These are phyloP conservation scores for Populus alba DNA, from an alignment of 345 rosid genomes.

Conservation along the genomic window DNA sequence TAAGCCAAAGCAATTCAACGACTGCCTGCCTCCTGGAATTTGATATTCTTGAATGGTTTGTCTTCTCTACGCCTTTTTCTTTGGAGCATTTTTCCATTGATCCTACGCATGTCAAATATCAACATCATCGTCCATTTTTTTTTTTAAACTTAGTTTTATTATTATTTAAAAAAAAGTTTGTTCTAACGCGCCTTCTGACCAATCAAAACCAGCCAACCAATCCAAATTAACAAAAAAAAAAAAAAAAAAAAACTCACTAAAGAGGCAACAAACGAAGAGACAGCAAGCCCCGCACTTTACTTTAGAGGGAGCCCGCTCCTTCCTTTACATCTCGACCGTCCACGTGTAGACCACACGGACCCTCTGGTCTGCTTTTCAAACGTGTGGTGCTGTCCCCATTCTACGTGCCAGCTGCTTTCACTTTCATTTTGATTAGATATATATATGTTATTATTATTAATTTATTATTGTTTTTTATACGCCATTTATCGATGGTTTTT, in stretches of 20 bases:
- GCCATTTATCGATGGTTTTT: too few relatives aligned
- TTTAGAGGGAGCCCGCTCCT: neutral
- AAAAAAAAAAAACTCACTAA: neutral
- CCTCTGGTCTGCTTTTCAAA: neutral
- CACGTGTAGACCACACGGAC: neutral
- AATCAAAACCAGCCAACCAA: neutral
- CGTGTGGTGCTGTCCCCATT: neutral
- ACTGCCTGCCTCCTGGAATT: too few relatives aligned
- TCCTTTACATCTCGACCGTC: conserved; percentile 11
- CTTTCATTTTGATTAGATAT: neutral
- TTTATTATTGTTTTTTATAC: too few relatives aligned
- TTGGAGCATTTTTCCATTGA: too few relatives aligned
- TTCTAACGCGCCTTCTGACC: neutral
- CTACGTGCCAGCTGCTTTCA: conserved; percentile 9
- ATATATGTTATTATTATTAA: neutral
- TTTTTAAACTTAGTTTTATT: too few relatives aligned
- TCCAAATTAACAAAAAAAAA: neutral
- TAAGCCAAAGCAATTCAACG: neutral
- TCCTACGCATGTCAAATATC: neutral
- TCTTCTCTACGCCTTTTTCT: too few relatives aligned
- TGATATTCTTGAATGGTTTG: too few relatives aligned
- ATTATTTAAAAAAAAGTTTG: too few relatives aligned
- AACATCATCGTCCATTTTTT: too few relatives aligned
- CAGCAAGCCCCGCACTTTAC: neutral
- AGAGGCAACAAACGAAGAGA: neutral